phyloP scores from a whole-genome alignment of 495 filamentous ascomycete species.

The Penicilliopsis zonata region DNA sequence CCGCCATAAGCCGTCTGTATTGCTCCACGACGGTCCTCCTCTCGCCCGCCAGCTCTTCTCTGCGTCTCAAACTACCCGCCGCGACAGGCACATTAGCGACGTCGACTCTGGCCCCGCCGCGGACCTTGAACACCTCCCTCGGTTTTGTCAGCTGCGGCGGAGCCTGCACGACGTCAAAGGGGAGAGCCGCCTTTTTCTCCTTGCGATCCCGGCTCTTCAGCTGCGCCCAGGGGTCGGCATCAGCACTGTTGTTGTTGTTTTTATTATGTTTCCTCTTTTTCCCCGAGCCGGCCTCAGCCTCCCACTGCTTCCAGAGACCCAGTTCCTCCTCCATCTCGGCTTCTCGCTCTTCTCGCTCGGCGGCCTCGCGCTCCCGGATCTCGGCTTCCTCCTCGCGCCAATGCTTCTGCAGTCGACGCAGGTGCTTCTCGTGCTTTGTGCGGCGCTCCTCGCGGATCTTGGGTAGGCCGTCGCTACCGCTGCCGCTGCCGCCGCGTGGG shows the following conservation, averaged over 20 bases:
- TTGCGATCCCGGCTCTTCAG: constrained; percentile 47
- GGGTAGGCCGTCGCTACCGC: constrained; percentile 11
- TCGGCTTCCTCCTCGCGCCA: constrained; percentile 70
- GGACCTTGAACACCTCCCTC: constrained; percentile 57
- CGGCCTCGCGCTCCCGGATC: constrained; percentile 51
- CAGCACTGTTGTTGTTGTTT: constrained; percentile 26
- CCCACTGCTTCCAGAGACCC: constrained; percentile 37
- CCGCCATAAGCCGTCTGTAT: constrained; percentile 71
- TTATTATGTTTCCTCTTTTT: constrained; percentile 34
- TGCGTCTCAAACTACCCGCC: constrained; percentile 65
- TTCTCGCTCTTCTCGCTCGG: constrained; percentile 48
- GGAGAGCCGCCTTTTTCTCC: constrained; percentile 34
- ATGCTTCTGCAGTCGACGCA: constrained; percentile 67
- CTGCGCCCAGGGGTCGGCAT: constrained; percentile 74
- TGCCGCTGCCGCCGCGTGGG: no score
- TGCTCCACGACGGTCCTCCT: constrained; percentile 67
- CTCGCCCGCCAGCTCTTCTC: constrained; percentile 70
- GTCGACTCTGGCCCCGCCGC: constrained; percentile 54
- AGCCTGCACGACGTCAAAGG: constrained; percentile 71
- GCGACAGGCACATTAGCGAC: constrained; percentile 63
- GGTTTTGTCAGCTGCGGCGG: constrained; percentile 65
- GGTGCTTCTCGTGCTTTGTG: constrained; percentile 72
- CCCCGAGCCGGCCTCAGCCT: constrained; percentile 31
- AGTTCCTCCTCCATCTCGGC: constrained; percentile 37
- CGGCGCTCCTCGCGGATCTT: constrained; percentile 44